Evolutionary conservation across 495 filamentous ascomycete genomes (phyloP).

Genomic region (Trichoderma virens): DNA sequence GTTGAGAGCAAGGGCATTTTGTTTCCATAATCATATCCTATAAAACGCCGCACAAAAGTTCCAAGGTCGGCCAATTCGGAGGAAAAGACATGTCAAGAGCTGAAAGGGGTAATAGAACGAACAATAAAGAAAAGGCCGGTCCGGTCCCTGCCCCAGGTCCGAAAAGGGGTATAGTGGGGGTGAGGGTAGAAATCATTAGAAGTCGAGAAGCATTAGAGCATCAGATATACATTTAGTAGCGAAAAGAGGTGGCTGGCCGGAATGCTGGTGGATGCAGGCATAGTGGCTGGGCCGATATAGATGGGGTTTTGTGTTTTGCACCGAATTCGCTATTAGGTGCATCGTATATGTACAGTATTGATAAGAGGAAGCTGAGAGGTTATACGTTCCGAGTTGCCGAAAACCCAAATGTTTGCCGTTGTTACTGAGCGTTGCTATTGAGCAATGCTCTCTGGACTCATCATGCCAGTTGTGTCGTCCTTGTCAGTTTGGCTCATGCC

Average conservation of each 20-base stretch:
- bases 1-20: not conserved
- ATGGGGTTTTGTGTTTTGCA: not conserved
- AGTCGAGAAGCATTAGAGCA: not conserved
- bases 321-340: not conserved
- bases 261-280: not conserved
- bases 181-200: not conserved
- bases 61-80: not conserved
- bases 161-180: not conserved
- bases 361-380: not conserved
- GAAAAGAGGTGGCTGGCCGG: not conserved
- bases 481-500: slow-evolving; percentile 48
- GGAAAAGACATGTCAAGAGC: not conserved
- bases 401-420: not conserved
- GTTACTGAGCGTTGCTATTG: not conserved
- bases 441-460: slow-evolving; percentile 58
- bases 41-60: not conserved
- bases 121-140: not conserved
- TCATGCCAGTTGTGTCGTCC: slow-evolving; percentile 50
- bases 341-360: not conserved
- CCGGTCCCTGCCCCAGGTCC: not conserved
- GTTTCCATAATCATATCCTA: not conserved
- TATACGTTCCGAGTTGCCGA: not conserved
- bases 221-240: not conserved
- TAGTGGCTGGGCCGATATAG: not conserved
- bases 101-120: not conserved